Evolutionary conservation across 106 monocot genomes (phyloP), one percentile per base, ranked within the genome.

Genomic region (Ottelia alismoides): DNA sequence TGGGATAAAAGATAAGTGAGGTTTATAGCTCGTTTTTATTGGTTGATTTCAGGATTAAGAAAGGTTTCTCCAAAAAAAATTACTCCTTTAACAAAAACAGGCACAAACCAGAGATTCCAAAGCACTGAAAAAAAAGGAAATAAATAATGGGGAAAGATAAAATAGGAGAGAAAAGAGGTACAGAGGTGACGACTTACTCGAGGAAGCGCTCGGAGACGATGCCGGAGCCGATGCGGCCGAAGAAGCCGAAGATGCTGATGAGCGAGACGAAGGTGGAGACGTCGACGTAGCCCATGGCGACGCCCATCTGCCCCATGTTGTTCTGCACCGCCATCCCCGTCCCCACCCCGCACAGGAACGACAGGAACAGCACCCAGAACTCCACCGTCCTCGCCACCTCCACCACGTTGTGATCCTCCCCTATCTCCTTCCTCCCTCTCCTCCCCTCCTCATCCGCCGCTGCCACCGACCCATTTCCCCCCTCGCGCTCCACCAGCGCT

Each of bases 271-370:
- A 72, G 23, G 59, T 52, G 31, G 72, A 72, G n/a, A 72, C 72
- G 25, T 72, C 72, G 12, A 52, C 27, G 47, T 63, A 64, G 14
- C 72, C 72, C 64, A 64, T 57, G 46, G 76, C 76, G 11, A 65
- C 49, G 29, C 76, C 76, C 43, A 85, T 85, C 73, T 85, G 85
- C 25, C 79, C 85, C 66, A 80, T 73, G 51, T 94, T 94, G 78
- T 94, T 94, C 93, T 84, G 88, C 58, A 94, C 93, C 0, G 93
- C 71, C 55, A 94, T n/a, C 3, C 93, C 93, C 21, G 93, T 88
- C 26, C 93, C 93, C 0, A 94, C 93, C 0, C 88, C 93, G 52
- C 88, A 88, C 1, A 94, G 55, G 53, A 94, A 94, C n/a, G 88
- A 88, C 19, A 81, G 35, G 60, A 94, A 94, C 64, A 94, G 65